Percentiles rank a stretch among this genome's conserved stretches.
phyloP scores from a whole-genome alignment of 2,329 filamentous ascomycete genomes.

The Aspergillus sergii region DNA sequence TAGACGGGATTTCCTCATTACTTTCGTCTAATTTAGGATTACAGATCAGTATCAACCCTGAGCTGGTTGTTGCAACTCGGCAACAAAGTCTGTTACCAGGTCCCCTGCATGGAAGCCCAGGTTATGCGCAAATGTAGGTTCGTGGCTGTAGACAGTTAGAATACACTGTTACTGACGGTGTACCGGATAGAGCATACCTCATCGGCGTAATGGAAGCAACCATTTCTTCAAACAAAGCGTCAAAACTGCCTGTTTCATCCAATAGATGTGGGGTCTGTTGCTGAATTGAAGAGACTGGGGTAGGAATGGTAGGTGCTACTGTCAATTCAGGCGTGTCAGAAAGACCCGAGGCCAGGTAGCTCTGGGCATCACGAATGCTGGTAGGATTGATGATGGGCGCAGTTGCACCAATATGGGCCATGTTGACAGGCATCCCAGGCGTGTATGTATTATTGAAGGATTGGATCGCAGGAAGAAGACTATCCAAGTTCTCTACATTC shows the following conservation, averaged over 20 bases:
- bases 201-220: constrained; percentile 17
- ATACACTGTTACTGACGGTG: too few species aligned
- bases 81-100: neutral
- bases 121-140: neutral
- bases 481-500: neutral
- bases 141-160: neutral
- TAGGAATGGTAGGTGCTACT: neutral
- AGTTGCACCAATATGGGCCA: neutral
- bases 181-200: neutral
- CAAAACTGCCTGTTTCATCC: neutral
- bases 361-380: neutral
- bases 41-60: neutral
- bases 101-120: neutral
- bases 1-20: neutral
- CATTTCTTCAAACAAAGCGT: constrained; percentile 3
- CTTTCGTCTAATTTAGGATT: neutral
- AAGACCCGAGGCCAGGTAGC: neutral
- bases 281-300: neutral
- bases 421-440: neutral
- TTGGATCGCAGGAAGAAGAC: neutral
- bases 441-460: neutral
- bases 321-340: neutral
- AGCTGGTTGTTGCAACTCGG: neutral
- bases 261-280: neutral
- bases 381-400: neutral